Percentiles rank a stretch among this genome's conserved stretches.
phyloP scores from a whole-genome alignment of 2,329 filamentous ascomycete genomes.

The Calonectria pseudoturangicola region DNA sequence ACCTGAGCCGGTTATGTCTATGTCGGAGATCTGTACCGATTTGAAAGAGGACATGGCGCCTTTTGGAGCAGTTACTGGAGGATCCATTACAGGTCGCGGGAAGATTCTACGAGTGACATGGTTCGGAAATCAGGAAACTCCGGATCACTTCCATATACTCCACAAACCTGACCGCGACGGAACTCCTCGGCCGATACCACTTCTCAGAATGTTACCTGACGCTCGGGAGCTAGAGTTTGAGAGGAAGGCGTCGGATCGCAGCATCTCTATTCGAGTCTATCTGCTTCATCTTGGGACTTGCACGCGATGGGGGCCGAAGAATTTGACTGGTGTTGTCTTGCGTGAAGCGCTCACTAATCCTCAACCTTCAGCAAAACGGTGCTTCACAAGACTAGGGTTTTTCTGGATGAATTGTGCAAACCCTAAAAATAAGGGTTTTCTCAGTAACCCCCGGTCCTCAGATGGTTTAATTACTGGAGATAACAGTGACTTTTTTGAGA shows the following conservation, averaged over 20 bases:
- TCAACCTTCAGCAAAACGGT: not conserved
- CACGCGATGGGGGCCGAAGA: not conserved
- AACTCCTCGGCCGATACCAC: not conserved
- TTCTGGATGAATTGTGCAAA: conserved; percentile 12
- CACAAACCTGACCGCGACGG: not conserved
- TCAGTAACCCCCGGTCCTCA: not conserved
- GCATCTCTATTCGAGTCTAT: not conserved
- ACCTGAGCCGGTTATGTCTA: not conserved
- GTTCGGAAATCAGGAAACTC: not conserved
- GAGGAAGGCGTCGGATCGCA: not conserved
- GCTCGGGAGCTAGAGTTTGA: not conserved
- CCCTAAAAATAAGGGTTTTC: not conserved
- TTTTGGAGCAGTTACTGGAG: not conserved
- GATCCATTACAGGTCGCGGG: not conserved
- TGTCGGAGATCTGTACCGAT: not conserved
- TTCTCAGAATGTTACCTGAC: not conserved
- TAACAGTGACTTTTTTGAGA: not conserved
- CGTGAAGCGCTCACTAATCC: not conserved
- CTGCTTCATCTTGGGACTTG: conserved; percentile 1
- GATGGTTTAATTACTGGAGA: not conserved
- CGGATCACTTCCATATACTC: not conserved
- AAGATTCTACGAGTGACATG: not conserved
- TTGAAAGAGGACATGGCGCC: not conserved
- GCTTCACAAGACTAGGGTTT: not conserved
- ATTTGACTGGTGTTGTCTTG: not conserved